A percentile compares a stretch with the other conserved stretches of the same genome.
Evolutionary conservation across 2,329 filamentous ascomycete species (phyloP).

Genomic region (Elsinoe perseae): DNA sequence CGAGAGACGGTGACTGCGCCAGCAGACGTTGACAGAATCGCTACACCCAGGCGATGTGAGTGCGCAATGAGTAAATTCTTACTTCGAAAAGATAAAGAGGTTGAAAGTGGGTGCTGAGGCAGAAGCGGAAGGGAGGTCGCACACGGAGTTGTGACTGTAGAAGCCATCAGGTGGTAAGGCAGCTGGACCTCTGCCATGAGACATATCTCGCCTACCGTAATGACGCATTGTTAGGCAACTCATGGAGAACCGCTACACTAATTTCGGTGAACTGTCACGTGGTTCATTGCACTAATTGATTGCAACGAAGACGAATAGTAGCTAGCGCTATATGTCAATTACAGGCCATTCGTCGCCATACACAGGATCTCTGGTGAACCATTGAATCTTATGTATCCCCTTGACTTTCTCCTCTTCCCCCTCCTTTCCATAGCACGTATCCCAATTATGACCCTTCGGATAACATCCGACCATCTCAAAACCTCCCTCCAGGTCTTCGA

Average conservation of each 20-base stretch:
- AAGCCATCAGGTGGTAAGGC: conserved; percentile 11
- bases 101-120: neutral
- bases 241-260: neutral
- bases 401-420: conserved; percentile 49
- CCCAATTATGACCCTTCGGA: conserved; percentile 52
- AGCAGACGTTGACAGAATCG: neutral
- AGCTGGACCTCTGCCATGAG: neutral
- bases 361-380: conserved; percentile 55
- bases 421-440: conserved; percentile 62
- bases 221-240: conserved; percentile 11
- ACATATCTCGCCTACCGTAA: neutral
- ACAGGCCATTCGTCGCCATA: conserved; percentile 50
- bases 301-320: neutral
- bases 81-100: neutral
- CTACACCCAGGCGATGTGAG: neutral
- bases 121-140: neutral
- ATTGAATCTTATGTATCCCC: conserved; percentile 43
- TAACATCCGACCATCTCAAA: conserved; percentile 65
- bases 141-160: neutral
- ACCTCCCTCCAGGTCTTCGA: conserved; percentile 48
- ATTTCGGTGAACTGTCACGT: conserved; percentile 10
- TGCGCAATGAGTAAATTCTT: neutral
- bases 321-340: conserved; percentile 26
- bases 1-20: neutral
- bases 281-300: neutral